phyloP scores from a whole-genome alignment of 352 stramenopile genomes.

The Phytophthora capsici region DNA sequence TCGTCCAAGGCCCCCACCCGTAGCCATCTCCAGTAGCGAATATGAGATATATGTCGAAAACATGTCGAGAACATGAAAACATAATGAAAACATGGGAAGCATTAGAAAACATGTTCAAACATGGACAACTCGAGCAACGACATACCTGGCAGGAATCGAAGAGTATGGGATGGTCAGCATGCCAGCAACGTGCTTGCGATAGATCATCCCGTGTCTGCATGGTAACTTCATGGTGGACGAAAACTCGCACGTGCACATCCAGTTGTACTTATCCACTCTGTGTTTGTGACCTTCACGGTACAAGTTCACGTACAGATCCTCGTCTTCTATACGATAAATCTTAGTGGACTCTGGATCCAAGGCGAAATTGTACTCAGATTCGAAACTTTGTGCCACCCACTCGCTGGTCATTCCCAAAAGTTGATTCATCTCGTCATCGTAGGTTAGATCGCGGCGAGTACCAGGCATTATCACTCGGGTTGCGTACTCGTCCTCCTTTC shows the following conservation, averaged over 20 bases:
- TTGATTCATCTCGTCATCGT: constrained; percentile 7
- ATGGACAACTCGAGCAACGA: too few species aligned
- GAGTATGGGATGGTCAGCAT: constrained; percentile 5
- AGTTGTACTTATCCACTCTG: constrained; percentile 1
- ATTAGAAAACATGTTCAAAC: too few species aligned
- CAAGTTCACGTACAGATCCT: not conserved
- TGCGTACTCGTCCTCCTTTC: not conserved
- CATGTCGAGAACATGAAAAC: too few species aligned
- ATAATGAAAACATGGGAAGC: too few species aligned
- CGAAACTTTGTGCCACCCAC: not conserved
- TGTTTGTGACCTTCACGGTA: not conserved
- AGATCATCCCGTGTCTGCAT: constrained; percentile 3
- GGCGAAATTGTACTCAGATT: constrained; percentile 3
- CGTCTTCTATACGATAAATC: not conserved
- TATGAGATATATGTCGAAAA: too few species aligned
- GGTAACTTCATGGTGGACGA: constrained; percentile 9
- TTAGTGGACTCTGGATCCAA: not conserved
- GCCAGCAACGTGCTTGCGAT: not conserved
- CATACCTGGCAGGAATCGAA: constrained; percentile 8
- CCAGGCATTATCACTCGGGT: not conserved
- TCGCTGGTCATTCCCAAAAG: constrained; percentile 3
- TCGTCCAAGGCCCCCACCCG: too few species aligned
- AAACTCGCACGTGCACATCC: constrained; percentile 6
- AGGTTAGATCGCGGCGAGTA: not conserved
- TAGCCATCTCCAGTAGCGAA: too few species aligned